Conservation (phyloP, 2,329 filamentous ascomycete species). For the Phaeomoniella chlamydospora region DNA sequence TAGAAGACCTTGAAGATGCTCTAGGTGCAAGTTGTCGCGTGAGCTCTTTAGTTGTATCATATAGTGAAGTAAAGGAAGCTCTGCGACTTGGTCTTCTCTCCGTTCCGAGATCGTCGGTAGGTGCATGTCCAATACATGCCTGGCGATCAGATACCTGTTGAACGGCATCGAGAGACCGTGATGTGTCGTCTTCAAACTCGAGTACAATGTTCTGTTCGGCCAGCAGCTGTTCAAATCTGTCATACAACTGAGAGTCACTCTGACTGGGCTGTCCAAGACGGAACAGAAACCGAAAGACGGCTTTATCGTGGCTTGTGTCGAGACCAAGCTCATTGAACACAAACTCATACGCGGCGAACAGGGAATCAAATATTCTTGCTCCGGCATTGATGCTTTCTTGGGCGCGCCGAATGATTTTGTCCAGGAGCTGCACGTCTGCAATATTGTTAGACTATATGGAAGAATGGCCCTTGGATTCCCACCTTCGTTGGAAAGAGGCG, state of each 20-base stretch:
- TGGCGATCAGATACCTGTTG: neutral
- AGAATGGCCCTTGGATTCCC: neutral
- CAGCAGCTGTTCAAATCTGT: slow-evolving; percentile 57
- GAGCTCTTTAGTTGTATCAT: slow-evolving; percentile 37
- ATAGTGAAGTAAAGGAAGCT: slow-evolving; percentile 39
- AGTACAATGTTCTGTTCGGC: slow-evolving; percentile 57
- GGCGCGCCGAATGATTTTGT: slow-evolving; percentile 60
- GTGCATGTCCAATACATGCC: neutral
- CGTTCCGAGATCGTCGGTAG: neutral
- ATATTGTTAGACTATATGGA: neutral
- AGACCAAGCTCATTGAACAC: slow-evolving; percentile 57
- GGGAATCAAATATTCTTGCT: slow-evolving; percentile 56
- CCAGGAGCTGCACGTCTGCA: slow-evolving; percentile 63
- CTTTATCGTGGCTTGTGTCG: slow-evolving; percentile 57
- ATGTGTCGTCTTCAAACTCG: slow-evolving; percentile 36
- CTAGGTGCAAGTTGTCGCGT: slow-evolving; percentile 23
- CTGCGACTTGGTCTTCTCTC: slow-evolving; percentile 24
- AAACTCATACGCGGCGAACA: slow-evolving; percentile 69
- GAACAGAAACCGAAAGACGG: slow-evolving; percentile 65
- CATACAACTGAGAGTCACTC: slow-evolving; percentile 44
- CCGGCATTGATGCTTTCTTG: slow-evolving; percentile 51
- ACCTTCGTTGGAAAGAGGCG: neutral
- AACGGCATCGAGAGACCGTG: neutral
- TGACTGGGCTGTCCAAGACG: slow-evolving; percentile 51
- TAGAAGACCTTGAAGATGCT: slow-evolving; percentile 24